Conservation (phyloP, 331 rosid genomes). For the Stylosanthes scabra region DNA sequence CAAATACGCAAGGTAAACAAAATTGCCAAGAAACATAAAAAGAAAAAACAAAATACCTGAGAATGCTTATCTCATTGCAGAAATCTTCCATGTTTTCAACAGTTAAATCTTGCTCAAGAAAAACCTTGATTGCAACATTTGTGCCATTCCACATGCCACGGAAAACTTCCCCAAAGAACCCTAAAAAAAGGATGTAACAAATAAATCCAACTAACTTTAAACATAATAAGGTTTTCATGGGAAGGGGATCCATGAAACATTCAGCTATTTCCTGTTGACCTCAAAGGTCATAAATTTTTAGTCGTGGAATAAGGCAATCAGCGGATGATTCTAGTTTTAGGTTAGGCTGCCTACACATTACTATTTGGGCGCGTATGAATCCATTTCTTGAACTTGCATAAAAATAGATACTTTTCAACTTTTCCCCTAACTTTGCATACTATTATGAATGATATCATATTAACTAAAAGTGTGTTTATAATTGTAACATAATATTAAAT, state of each 20-base stretch:
- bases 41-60: constrained; percentile 61
- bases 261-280: neutral
- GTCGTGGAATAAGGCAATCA: too few relatives aligned
- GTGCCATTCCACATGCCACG: constrained; percentile 98
- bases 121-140: constrained; percentile 96
- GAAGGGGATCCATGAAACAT: too few relatives aligned
- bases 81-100: constrained; percentile 97
- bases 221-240: constrained; percentile 1
- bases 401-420: too few relatives aligned
- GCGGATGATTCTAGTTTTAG: too few relatives aligned
- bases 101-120: constrained; percentile 94
- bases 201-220: constrained; percentile 25
- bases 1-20: constrained; percentile 24
- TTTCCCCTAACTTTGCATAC: neutral
- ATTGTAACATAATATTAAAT: constrained; percentile 6
- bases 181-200: constrained; percentile 49
- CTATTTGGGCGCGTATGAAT: too few relatives aligned
- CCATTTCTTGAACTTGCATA: too few relatives aligned
- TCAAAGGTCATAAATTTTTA: constrained; percentile 22
- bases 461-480: neutral
- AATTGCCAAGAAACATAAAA: constrained; percentile 9
- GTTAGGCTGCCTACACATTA: too few relatives aligned
- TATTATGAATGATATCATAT: constrained; percentile 17
- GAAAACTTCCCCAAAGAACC: constrained; percentile 97
- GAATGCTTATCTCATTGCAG: constrained; percentile 96